phyloP scores from a whole-genome alignment of 1,139 yeast genomes.

The Sugiyamaella paludigena region DNA sequence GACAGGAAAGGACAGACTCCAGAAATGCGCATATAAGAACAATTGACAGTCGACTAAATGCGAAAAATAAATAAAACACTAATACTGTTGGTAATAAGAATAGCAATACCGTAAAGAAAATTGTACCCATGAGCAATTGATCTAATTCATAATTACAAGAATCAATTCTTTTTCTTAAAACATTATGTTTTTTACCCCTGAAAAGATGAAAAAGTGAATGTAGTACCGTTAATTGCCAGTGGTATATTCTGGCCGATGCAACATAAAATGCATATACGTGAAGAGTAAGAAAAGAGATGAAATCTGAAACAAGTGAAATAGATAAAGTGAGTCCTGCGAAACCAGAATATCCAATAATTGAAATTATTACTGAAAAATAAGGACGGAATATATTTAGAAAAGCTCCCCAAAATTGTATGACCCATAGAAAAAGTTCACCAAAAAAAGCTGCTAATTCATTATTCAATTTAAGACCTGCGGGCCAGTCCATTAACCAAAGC shows the following conservation, averaged over 20 bases:
- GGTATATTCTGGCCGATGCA: conserved; percentile 74
- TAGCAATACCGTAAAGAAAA: conserved; percentile 74
- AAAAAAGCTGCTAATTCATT: conserved; percentile 80
- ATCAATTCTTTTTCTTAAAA: conserved; percentile 81
- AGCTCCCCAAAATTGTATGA: conserved; percentile 63
- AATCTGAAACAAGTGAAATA: conserved; percentile 64
- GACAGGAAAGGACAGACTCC: conserved; percentile 60
- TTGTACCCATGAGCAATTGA: conserved; percentile 82
- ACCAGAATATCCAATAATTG: conserved; percentile 45
- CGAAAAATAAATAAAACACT: conserved; percentile 79
- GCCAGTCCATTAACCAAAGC: conserved; percentile 79
- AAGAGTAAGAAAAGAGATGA: conserved; percentile 58
- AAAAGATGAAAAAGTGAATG: conserved; percentile 79
- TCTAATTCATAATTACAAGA: conserved; percentile 80
- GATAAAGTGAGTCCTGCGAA: conserved; percentile 63
- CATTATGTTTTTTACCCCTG: conserved; percentile 85
- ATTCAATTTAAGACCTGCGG: conserved; percentile 92
- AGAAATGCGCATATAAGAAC: conserved; percentile 51
- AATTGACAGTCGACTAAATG: conserved; percentile 53
- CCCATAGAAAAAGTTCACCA: conserved; percentile 87
- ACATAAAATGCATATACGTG: conserved; percentile 77
- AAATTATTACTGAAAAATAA: conserved; percentile 36
- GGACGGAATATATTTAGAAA: conserved; percentile 32
- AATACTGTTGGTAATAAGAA: conserved; percentile 83
- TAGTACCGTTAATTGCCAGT: conserved; percentile 67